Evolutionary conservation across 495 filamentous ascomycete species (phyloP), one percentile per base, ranked within the genome.

Genomic region (Aspergillus bertholletiae): DNA sequence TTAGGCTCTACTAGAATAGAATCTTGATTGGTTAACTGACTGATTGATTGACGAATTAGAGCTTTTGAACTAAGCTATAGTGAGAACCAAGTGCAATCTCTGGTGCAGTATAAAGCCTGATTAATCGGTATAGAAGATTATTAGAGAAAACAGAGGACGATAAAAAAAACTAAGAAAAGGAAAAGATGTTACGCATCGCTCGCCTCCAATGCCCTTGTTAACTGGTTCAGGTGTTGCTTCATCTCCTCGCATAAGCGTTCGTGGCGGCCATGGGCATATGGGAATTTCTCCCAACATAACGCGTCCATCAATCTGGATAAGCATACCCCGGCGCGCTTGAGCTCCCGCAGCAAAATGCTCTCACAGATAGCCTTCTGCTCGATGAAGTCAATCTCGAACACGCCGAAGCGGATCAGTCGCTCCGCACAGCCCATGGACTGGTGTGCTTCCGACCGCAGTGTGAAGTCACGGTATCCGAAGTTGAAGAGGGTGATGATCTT

Each of bases 231-330:
- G 5, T 54, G 47, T 15, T 40, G 23, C 23, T 44, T 54, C 58
- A 60, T 57, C 39, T 54, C 54, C 46, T 54, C 54, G 24, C 58
- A 60, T 2, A 60, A 30, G 17, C 46, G 26, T 28, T 60, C 58
- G 21, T 56, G 53, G 9, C 53, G 27, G 11, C 58, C 58, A 5
- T 30, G 21, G 7, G 27, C 24, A 41, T 30, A 27, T 4, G 32
- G 35, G 17, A 54, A 21, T 15, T 32, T 26, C 17, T 54, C 35
- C 28, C 28, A 27, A 20, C 45, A 49, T 49, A 60, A 35, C 8
- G 20, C 50, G 24, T 56, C 54, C 23, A 57, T 46, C 27, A 60
- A 17, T 20, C 54, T 20, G 2, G 30, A 39, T n/a, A 60, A n/a
- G 35, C 58, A 60, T 1, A 53, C 9, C 23, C 39, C 30, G 3